Evolutionary conservation across 805 yeast genomes (phyloP), one percentile per base, ranked within the genome.

Genomic region (Saturnispora serradocipensis): DNA sequence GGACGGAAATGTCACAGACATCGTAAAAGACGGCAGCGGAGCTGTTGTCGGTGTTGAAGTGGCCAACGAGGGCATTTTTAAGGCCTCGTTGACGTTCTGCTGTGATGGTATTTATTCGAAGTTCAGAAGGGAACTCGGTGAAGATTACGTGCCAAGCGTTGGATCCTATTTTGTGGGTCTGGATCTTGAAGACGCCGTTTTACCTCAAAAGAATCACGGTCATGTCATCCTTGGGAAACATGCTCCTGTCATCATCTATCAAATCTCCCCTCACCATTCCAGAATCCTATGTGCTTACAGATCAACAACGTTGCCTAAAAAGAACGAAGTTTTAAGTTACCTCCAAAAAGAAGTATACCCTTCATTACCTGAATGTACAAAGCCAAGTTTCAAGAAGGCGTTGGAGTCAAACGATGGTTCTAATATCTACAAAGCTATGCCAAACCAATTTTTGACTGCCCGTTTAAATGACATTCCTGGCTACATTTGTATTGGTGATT

Each of bases 101-200:
- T 88, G 95, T 63, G 99, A 93, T 67, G 99, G 99, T 54, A 90
- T 91, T 52, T 88, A 88, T 63, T 90, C 97, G 53, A 89, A 84
- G 67, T 88, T 91, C 72, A 78, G 99, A 65, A 86, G 81, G 65
- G 84, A 82, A 53, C 74, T 86, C 46, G 71, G 80, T 20, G 67
- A 75, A n/a, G 72, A 74, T 32, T 78, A 80, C 58, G 74, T 76
- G 22, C 95, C 98, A 11, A 60, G 66, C 0, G 77, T 87, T 20
- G 86, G 82, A 20, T 88, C 96, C 8, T 86, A 91, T 62, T 93
- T 93, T 66, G 84, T 89, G 20, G 98, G 96, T 4, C 70, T 93
- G 59, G 80, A 85, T 46, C 72, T 93, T 56, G 72, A 76, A 56
- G 72, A 91, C 64, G 90, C 96, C 7, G 72, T 72, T n/a, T 67